A percentile compares a stretch with the other conserved stretches of the same genome.
phyloP scores from a whole-genome alignment of 192 early-diverging fungal genomes.

The Coemansia sp. region DNA sequence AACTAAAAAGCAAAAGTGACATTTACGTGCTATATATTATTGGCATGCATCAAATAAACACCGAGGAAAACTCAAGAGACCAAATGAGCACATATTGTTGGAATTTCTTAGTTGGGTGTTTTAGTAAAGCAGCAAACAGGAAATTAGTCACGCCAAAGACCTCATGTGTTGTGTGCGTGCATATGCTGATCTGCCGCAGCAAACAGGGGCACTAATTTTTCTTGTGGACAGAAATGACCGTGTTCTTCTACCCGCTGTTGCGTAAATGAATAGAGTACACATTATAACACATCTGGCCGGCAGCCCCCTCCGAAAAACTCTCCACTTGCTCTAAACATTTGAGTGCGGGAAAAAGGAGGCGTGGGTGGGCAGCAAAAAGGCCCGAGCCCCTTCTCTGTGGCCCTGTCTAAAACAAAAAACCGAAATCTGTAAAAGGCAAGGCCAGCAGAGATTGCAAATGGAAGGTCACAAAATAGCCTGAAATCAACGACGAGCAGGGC shows the following conservation, averaged over 20 bases:
- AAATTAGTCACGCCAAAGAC: background rate
- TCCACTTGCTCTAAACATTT: background rate
- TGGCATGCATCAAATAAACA: background rate
- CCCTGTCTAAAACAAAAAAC: background rate
- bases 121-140: background rate
- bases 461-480: background rate
- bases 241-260: background rate
- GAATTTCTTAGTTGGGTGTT: too few species aligned
- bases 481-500: conserved; percentile 1
- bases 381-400: background rate
- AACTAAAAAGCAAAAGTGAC: background rate
- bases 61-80: background rate
- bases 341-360: background rate
- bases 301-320: conserved; percentile 2
- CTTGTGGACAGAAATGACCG: conserved; percentile 1
- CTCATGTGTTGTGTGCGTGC: background rate
- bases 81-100: background rate
- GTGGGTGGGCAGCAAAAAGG: background rate
- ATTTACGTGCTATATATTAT: background rate
- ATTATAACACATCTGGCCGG: background rate
- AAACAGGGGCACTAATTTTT: background rate
- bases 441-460: background rate
- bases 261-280: background rate
- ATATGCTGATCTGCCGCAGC: background rate
- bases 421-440: background rate